Evolutionary conservation across 345 rosid genomes (phyloP).

Genomic region (Mallotus nudiflorus): DNA sequence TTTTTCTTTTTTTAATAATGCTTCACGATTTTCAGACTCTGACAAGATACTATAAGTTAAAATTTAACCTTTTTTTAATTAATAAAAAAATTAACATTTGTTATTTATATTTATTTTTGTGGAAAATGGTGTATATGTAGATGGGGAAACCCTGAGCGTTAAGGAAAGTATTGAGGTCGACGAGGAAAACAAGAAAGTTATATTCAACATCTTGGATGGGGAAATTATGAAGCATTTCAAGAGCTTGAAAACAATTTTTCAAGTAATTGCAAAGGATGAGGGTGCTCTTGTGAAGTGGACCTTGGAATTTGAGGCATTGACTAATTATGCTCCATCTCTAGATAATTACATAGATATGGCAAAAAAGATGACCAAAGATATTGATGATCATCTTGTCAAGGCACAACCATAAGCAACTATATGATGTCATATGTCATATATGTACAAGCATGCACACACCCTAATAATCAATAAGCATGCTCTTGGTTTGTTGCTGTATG

Average conservation of each 20-base stretch:
- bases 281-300: not conserved
- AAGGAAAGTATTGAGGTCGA: too few relatives aligned
- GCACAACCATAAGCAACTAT: not conserved
- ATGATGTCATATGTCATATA: too few relatives aligned
- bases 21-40: too few relatives aligned
- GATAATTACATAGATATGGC: not conserved
- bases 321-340: not conserved
- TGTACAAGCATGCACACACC: too few relatives aligned
- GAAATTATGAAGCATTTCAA: constrained; percentile 28
- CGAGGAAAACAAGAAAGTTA: constrained; percentile 22
- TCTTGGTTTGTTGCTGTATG: too few relatives aligned
- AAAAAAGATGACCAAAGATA: constrained; percentile 5
- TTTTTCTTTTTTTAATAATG: too few relatives aligned
- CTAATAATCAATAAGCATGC: too few relatives aligned
- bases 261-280: not conserved
- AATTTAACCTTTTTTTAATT: too few relatives aligned
- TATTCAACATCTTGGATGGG: constrained; percentile 23
- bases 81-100: too few relatives aligned
- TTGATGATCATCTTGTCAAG: constrained; percentile 5
- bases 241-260: constrained; percentile 16
- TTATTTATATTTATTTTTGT: constrained; percentile 7
- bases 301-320: constrained; percentile 1
- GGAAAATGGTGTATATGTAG: constrained; percentile 26
- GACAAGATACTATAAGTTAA: too few relatives aligned
- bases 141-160: too few relatives aligned